phyloP scores from a whole-genome alignment of 1,139 yeast genomes.

The Yamadazyma mexicana region DNA sequence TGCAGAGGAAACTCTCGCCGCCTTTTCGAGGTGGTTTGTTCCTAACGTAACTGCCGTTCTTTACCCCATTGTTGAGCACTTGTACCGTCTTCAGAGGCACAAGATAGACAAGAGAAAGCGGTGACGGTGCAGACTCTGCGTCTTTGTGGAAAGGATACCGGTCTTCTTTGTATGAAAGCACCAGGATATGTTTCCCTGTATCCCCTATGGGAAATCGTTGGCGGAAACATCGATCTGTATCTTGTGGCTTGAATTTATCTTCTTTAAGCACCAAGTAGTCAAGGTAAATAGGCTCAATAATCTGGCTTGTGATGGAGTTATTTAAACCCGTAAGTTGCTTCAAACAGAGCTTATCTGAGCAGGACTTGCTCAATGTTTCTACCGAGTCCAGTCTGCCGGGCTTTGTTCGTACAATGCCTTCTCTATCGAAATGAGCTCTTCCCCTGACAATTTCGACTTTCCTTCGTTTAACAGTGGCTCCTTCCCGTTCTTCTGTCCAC shows the following conservation, averaged over 20 bases:
- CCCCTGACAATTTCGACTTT: constrained; percentile 47
- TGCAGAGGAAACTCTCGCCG: constrained; percentile 47
- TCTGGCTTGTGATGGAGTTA: constrained; percentile 48
- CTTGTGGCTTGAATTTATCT: constrained; percentile 25
- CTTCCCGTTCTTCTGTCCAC: constrained; percentile 8
- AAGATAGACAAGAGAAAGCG: constrained; percentile 34
- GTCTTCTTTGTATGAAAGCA: constrained; percentile 24
- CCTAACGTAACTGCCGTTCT: constrained; percentile 50
- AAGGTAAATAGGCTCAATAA: constrained; percentile 43
- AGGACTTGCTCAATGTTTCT: constrained; percentile 72
- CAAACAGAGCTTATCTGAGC: constrained; percentile 78
- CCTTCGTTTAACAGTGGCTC: constrained; percentile 3
- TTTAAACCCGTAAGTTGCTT: constrained; percentile 64
- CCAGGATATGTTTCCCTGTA: constrained; percentile 17
- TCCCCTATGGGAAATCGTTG: constrained; percentile 26
- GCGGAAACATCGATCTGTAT: constrained; percentile 55
- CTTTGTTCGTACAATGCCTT: constrained; percentile 79
- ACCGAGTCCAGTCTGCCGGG: constrained; percentile 86
- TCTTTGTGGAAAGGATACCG: constrained; percentile 27
- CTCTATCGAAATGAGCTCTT: constrained; percentile 53
- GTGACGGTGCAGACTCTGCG: constrained; percentile 29
- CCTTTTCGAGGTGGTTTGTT: constrained; percentile 42
- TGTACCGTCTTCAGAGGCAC: constrained; percentile 30
- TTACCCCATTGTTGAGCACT: constrained; percentile 54
- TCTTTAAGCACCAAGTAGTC: constrained; percentile 55